Evolutionary conservation across 441 rosid genomes (phyloP), one percentile per base, ranked within the genome.

Genomic region (Arabidopsis hybrid): DNA sequence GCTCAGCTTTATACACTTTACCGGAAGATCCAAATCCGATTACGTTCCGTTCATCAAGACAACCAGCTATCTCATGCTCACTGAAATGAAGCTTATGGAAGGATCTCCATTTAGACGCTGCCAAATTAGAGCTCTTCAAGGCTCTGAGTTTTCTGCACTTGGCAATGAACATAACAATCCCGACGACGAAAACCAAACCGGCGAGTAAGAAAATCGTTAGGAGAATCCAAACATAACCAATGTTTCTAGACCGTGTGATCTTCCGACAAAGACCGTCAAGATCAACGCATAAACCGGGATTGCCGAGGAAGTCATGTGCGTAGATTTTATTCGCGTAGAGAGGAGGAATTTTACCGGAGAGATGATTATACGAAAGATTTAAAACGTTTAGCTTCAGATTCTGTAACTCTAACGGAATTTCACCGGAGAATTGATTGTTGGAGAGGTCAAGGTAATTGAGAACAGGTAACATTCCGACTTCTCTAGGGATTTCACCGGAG

Each of bases 381-480:
- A 89, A 67, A 81, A 77, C 62, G 72, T 87, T 83, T 2, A 89
- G 88, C 84, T 83, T 87, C 76, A 89, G 74, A 77, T 85, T 82
- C 86, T 89, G 94, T 78, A 89, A 43, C 78, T 84, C 84, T 14
- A 29, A 4, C 0, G 94, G 94, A 51, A 89, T 75, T 5, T 74
- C 74, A 10, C 94, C 94, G 18, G 88, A 82, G 26, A 89, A 79
- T 4, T 13, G 47, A 74, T 89, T 89, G 42, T 69, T 78, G 0
- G 94, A 89, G 42, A 89, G 90, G 65, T 89, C 90, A 13, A 89
- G 90, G 59, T 89, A 87, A 60, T 87, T 89, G 21, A 89, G 90
- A 71, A 86, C 90, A 4, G 80, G 82, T 71, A 89, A 80, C 62
- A 40, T 58, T 50, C 91, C 91, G 7, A 89, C 70, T 34, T 83